Evolutionary conservation across 495 filamentous ascomycete species (phyloP).

Genomic region (Letharia lupina): DNA sequence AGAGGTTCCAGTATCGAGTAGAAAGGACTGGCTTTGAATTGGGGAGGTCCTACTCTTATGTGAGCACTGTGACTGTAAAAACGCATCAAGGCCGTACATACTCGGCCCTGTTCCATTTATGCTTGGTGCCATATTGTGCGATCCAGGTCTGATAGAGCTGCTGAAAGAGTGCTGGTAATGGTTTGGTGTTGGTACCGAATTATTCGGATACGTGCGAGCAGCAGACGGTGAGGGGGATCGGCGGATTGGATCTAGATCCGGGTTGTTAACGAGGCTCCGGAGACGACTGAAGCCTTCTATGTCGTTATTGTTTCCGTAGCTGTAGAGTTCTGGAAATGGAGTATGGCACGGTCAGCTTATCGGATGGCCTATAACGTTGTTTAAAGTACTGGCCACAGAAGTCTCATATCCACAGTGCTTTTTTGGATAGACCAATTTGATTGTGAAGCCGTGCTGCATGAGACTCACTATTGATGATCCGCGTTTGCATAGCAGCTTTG

Average conservation of each 20-base stretch:
- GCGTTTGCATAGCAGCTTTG: slow-evolving; percentile 68
- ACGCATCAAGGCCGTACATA: slow-evolving; percentile 9
- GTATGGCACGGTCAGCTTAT: slow-evolving; percentile 23
- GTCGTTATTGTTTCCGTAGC: slow-evolving; percentile 26
- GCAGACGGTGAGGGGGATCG: slow-evolving; percentile 21
- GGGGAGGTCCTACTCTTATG: slow-evolving; percentile 30
- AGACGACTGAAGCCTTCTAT: slow-evolving; percentile 31
- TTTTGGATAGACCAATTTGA: not conserved
- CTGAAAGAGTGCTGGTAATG: slow-evolving; percentile 25
- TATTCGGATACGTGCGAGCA: slow-evolving; percentile 12
- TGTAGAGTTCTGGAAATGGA: slow-evolving; percentile 26
- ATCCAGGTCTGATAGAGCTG: slow-evolving; percentile 13
- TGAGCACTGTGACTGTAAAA: slow-evolving; percentile 20
- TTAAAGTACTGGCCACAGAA: not conserved
- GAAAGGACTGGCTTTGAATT: slow-evolving; percentile 73
- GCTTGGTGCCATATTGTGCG: slow-evolving; percentile 28
- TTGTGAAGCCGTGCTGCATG: not conserved
- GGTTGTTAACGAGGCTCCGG: slow-evolving; percentile 29
- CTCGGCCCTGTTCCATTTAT: slow-evolving; percentile 32
- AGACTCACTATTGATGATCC: slow-evolving; percentile 66
- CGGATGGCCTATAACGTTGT: not conserved
- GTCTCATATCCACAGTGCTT: not conserved
- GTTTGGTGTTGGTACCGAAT: slow-evolving; percentile 13
- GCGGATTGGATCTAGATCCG: slow-evolving; percentile 22
- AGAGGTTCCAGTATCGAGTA: slow-evolving; percentile 55